Conservation (phyloP, 2,329 filamentous ascomycete genomes). For the Fusarium guadeloupense region DNA sequence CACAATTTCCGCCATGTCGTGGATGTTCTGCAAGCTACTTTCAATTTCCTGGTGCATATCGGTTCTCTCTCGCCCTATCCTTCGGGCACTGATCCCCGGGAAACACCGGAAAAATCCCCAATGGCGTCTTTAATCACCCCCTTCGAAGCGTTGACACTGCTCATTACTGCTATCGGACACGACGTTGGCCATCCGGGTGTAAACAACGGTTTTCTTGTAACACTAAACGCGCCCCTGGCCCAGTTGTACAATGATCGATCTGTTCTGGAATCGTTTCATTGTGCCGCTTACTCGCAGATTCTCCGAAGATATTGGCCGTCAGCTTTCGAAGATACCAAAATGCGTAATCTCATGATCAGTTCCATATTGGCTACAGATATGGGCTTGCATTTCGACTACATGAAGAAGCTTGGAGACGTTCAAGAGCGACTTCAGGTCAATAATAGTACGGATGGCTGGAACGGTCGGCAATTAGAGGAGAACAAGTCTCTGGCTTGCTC, state of each 20-base stretch:
- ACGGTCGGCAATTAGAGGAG: conserved; percentile 77
- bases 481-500: conserved; percentile 86
- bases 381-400: conserved; percentile 96
- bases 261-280: conserved; percentile 96
- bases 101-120: conserved; percentile 61
- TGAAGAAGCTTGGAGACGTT: conserved; percentile 83
- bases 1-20: conserved; percentile 99
- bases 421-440: conserved; percentile 80
- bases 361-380: conserved; percentile 98
- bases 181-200: conserved; percentile 98
- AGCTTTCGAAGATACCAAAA: conserved; percentile 78
- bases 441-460: conserved; percentile 76
- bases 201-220: conserved; percentile 95
- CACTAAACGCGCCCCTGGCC: conserved; percentile 89
- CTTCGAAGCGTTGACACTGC: conserved; percentile 86
- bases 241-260: conserved; percentile 97
- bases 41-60: conserved; percentile 86
- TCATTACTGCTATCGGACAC: conserved; percentile 96
- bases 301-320: conserved; percentile 90
- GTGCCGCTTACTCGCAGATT: conserved; percentile 95
- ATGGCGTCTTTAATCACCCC: conserved; percentile 81
- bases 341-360: conserved; percentile 93
- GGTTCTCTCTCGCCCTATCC: conserved; percentile 77
- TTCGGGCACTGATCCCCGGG: conserved; percentile 47
- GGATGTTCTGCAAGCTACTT: conserved; percentile 93